Evolutionary conservation across 768 basidiomycete species (phyloP).

Genomic region (Termitomyces sp.): DNA sequence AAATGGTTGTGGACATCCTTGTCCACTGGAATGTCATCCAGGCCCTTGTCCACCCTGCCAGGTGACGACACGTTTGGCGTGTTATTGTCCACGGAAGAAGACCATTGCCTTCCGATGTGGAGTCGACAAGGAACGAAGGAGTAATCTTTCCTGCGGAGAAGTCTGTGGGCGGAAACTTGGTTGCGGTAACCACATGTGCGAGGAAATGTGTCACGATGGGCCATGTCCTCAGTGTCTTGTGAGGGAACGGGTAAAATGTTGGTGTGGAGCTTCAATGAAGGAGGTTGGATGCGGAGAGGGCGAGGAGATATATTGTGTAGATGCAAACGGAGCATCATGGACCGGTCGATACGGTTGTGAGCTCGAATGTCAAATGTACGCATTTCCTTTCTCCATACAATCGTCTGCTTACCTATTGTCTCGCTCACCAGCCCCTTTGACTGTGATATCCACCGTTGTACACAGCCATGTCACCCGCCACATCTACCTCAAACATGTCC

Average conservation of each 20-base stretch:
- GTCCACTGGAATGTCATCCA: constrained; percentile 84
- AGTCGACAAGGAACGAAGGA: constrained; percentile 22
- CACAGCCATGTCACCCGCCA: constrained; percentile 74
- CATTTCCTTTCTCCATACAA: not conserved
- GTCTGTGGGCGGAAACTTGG: constrained; percentile 41
- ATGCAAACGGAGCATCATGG: constrained; percentile 50
- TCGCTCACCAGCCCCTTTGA: constrained; percentile 47
- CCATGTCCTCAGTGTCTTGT: constrained; percentile 62
- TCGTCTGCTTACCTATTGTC: constrained; percentile 1
- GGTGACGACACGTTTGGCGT: constrained; percentile 68
- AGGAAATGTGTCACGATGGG: constrained; percentile 69
- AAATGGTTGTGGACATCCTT: constrained; percentile 71
- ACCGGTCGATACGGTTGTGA: constrained; percentile 58
- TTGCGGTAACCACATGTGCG: constrained; percentile 73
- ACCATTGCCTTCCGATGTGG: constrained; percentile 57
- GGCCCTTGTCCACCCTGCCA: constrained; percentile 95
- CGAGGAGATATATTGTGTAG: constrained; percentile 33
- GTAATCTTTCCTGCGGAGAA: constrained; percentile 37
- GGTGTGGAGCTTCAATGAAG: constrained; percentile 68
- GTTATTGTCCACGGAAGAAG: constrained; percentile 70
- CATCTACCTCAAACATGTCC: constrained; percentile 59
- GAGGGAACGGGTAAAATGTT: constrained; percentile 58
- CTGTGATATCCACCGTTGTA: constrained; percentile 74
- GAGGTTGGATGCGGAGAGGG: constrained; percentile 64
- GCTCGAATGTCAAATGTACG: constrained; percentile 51